phyloP scores from a whole-genome alignment of 805 yeast genomes.

The Debaryomyces hansenii region DNA sequence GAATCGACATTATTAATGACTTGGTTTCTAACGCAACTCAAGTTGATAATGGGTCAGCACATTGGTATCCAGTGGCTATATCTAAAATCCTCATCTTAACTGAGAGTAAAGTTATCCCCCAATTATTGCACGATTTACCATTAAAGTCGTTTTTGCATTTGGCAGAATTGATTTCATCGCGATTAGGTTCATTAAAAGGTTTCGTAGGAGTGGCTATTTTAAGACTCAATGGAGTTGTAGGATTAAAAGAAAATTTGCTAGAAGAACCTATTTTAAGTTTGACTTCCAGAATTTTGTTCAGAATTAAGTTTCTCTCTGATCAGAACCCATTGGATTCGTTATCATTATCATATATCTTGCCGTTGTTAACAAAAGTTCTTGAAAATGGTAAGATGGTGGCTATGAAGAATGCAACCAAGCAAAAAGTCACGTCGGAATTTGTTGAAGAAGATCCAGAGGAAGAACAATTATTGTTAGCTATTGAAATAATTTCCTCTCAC shows the following conservation, averaged over 20 bases:
- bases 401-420: slow-evolving; percentile 51
- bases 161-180: slow-evolving; percentile 50
- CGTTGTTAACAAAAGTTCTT: slow-evolving; percentile 68
- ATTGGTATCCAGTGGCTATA: slow-evolving; percentile 76
- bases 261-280: slow-evolving; percentile 56
- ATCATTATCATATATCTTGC: slow-evolving; percentile 72
- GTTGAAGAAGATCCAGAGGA: slow-evolving; percentile 85
- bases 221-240: slow-evolving; percentile 50
- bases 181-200: slow-evolving; percentile 50
- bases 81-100: slow-evolving; percentile 47
- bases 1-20: slow-evolving; percentile 52
- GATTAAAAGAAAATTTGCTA: slow-evolving; percentile 45
- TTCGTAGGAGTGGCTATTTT: slow-evolving; percentile 72
- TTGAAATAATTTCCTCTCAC: slow-evolving; percentile 72
- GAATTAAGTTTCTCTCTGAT: slow-evolving; percentile 71
- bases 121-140: slow-evolving; percentile 45
- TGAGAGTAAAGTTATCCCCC: slow-evolving; percentile 26
- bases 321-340: slow-evolving; percentile 68
- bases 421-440: slow-evolving; percentile 60
- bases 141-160: slow-evolving; percentile 53
- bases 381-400: slow-evolving; percentile 63
- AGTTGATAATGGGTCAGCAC: slow-evolving; percentile 62
- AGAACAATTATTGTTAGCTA: slow-evolving; percentile 74
- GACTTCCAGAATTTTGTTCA: slow-evolving; percentile 67
- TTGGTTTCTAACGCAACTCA: slow-evolving; percentile 50